Evolutionary conservation across 345 rosid genomes (phyloP).

Genomic region (Litchi chinensis): DNA sequence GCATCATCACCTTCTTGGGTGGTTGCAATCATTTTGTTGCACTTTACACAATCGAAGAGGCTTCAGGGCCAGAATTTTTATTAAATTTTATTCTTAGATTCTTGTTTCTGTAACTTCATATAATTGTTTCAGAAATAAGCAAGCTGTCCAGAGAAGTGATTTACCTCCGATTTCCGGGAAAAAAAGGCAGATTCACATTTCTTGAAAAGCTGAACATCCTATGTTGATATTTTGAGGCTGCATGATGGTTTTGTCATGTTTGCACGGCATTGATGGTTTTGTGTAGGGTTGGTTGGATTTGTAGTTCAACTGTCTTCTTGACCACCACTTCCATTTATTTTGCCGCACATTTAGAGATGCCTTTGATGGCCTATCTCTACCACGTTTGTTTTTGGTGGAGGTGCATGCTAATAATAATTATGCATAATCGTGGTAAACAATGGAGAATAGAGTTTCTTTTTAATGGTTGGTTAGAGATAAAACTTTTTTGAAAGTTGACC

Average conservation of each 20-base stretch:
- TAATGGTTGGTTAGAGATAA: no score
- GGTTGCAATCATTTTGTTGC: constrained; percentile 23
- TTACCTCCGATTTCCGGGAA: background rate
- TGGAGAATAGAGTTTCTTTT: no score
- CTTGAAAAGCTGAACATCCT: background rate
- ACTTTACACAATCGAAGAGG: constrained; percentile 26
- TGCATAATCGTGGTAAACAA: no score
- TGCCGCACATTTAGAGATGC: background rate
- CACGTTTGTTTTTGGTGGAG: background rate
- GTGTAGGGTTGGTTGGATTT: background rate
- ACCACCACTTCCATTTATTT: background rate
- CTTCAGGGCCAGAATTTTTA: constrained; percentile 18
- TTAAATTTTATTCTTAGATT: constrained; percentile 16
- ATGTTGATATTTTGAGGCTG: constrained; percentile 7
- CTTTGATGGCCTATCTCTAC: background rate
- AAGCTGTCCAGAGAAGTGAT: constrained; percentile 22
- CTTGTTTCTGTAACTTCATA: constrained; percentile 24
- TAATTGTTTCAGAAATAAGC: constrained; percentile 35
- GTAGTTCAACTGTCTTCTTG: background rate
- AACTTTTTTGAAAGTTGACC: no score
- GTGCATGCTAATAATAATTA: no score
- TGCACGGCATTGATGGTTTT: background rate
- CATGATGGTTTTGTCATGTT: background rate
- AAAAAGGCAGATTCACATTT: background rate
- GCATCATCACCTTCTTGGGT: constrained; percentile 1